Evolutionary conservation across 345 rosid species (phyloP).

Genomic region (Arabis hirsuta): DNA sequence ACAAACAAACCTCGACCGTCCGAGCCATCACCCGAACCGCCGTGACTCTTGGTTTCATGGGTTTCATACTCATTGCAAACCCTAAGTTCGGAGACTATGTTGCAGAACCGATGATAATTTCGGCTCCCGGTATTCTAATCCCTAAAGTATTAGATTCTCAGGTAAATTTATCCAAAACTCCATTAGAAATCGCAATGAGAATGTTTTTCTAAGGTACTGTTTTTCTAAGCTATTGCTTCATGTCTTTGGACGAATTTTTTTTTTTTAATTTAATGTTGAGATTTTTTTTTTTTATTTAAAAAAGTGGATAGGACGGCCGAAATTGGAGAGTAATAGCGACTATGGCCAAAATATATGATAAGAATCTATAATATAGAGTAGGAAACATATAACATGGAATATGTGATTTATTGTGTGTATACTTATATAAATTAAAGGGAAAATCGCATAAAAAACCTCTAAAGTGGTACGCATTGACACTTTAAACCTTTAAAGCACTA

Average conservation of each 20-base stretch:
- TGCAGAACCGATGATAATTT: slow-evolving; percentile 64
- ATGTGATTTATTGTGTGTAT: not conserved
- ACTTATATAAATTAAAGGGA: too few species aligned
- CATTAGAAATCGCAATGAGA: not conserved
- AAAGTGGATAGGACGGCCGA: too few species aligned
- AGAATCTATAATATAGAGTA: too few species aligned
- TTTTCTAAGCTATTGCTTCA: not conserved
- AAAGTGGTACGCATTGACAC: too few species aligned
- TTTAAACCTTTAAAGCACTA: too few species aligned
- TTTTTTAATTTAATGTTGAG: not conserved
- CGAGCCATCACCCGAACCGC: slow-evolving; percentile 65
- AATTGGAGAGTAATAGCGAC: too few species aligned
- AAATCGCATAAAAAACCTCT: too few species aligned
- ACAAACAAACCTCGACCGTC: slow-evolving; percentile 60
- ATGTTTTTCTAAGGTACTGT: not conserved
- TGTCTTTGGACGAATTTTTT: not conserved
- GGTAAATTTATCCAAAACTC: slow-evolving; percentile 46
- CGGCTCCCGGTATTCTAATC: slow-evolving; percentile 62
- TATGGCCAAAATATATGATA: too few species aligned
- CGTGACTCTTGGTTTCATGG: slow-evolving; percentile 57
- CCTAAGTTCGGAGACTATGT: slow-evolving; percentile 64
- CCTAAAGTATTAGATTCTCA: slow-evolving; percentile 63
- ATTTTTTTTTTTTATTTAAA: too few species aligned
- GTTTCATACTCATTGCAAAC: slow-evolving; percentile 70
- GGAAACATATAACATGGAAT: not conserved